Base-by-base conservation (phyloP, 2,329 filamentous ascomycete species). In the Ceratocystis alfenasii region DNA sequence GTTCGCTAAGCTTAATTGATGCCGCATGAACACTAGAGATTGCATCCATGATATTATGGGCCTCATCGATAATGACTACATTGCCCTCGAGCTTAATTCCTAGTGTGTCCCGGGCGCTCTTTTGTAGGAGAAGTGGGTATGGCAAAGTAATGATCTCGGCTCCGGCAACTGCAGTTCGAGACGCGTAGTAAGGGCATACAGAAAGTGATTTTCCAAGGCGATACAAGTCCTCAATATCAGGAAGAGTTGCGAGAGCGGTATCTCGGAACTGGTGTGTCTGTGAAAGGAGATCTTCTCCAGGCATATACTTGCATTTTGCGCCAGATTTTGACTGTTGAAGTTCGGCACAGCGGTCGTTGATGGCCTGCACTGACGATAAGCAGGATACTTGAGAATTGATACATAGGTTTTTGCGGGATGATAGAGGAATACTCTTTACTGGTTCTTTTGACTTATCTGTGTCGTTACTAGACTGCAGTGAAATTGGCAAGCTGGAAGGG, bases 121-220 rank as follows among this genome's bases (percentile, higher is more conserved):
- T 89, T 72, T 97, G 94, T 2, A 99, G 78, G 0, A 99, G 80
- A 5, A 99, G 76, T 1, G 93, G 93, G 73, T 99, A 99, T 0
- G 94, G 94, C 20, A 99, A 78, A 0, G 93, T 96, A 30, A 99
- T 82, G 64, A 99, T 90, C 79, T 96, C 92, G 50, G 90, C 88
- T 8, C 87, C 83, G 20, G 87, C 85, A n/a, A 95, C 86, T 0
- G 89, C 88, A 2, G 88, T 82, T 62, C 94, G 83, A 0, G 93
- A 93, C n/a, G 93, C 92, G 75, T 99, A 99, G 74, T 99, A 99
- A 0, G 94, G 93, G 73, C 94, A 99, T 4, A 97, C 83, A 0
- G 86, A 84, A 41, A 96, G 79, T 62, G 86, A 83, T 71, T 87
- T 89, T 3, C 94, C 94, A 1, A 97, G 78, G 15, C 79, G 78